phyloP scores from a whole-genome alignment of 2,329 filamentous ascomycete genomes.

The Alternaria sp. region DNA sequence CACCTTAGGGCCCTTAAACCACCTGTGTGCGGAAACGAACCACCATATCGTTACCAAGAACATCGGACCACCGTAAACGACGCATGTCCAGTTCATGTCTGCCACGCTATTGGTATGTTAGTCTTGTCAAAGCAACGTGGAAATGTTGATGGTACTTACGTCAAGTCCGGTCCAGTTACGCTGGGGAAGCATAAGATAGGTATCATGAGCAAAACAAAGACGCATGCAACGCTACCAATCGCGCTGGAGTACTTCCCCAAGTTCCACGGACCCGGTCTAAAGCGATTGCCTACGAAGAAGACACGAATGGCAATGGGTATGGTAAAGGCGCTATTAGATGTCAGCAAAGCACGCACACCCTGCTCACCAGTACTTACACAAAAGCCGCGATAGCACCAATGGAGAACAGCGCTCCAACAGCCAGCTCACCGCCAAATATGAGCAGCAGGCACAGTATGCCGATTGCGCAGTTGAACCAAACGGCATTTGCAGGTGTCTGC shows the following conservation, averaged over 20 bases:
- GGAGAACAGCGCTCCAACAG: conserved; percentile 72
- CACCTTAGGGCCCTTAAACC: conserved; percentile 74
- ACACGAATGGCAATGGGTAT: conserved; percentile 65
- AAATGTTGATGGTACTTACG: conserved; percentile 38
- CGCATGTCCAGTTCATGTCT: conserved; percentile 72
- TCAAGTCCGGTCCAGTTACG: conserved; percentile 61
- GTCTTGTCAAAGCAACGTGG: not conserved
- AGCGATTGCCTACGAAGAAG: conserved; percentile 66
- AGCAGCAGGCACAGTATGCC: conserved; percentile 67
- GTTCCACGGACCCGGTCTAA: conserved; percentile 73
- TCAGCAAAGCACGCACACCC: not conserved
- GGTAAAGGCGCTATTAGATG: conserved; percentile 53
- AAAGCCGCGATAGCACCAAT: conserved; percentile 74
- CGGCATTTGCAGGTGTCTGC: conserved; percentile 72
- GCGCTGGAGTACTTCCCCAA: conserved; percentile 65
- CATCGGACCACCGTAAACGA: conserved; percentile 72
- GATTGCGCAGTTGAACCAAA: conserved; percentile 68
- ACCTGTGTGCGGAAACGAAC: conserved; percentile 66
- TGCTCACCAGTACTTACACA: conserved; percentile 47
- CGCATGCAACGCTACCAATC: conserved; percentile 63
- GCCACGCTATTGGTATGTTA: conserved; percentile 44
- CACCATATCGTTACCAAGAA: conserved; percentile 66
- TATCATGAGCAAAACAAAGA: conserved; percentile 70
- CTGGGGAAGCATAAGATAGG: conserved; percentile 71
- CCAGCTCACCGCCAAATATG: conserved; percentile 67